Conservation (phyloP, 2,329 filamentous ascomycete species). For the Didymella exigua region DNA sequence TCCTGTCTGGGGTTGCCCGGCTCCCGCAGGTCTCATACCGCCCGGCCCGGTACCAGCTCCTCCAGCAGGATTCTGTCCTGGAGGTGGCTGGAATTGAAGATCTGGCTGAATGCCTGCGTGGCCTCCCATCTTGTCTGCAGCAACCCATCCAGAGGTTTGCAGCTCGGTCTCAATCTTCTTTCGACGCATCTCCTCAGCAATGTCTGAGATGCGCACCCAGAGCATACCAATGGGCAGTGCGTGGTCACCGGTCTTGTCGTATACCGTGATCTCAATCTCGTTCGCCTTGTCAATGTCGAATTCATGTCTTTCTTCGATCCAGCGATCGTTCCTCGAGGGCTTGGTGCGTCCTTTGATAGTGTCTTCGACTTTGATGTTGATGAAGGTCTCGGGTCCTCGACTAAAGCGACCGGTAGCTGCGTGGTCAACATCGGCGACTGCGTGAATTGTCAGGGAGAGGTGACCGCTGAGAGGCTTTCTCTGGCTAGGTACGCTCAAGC, state of each 20-base stretch:
- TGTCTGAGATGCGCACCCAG: slow-evolving; percentile 96
- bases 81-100: slow-evolving; percentile 59
- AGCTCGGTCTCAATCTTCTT: slow-evolving; percentile 98
- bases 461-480: slow-evolving; percentile 95
- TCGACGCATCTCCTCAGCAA: slow-evolving; percentile 94
- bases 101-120: slow-evolving; percentile 59
- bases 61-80: slow-evolving; percentile 49
- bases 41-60: slow-evolving; percentile 47
- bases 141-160: slow-evolving; percentile 94
- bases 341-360: slow-evolving; percentile 86
- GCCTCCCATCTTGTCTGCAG: slow-evolving; percentile 89
- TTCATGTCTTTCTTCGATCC: slow-evolving; percentile 89
- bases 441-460: slow-evolving; percentile 82
- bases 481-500: slow-evolving; percentile 91
- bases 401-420: slow-evolving; percentile 81
- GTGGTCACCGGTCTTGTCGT: slow-evolving; percentile 89
- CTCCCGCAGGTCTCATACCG: slow-evolving; percentile 48
- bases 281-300: slow-evolving; percentile 98
- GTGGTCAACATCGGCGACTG: slow-evolving; percentile 94
- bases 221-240: slow-evolving; percentile 91
- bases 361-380: slow-evolving; percentile 97
- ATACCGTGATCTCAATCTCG: slow-evolving; percentile 96
- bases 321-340: slow-evolving; percentile 82
- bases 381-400: slow-evolving; percentile 90
- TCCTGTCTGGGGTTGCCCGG: slow-evolving; percentile 58